phyloP scores from a whole-genome alignment of 2,329 filamentous ascomycete genomes.

The Diplodia sapinea region DNA sequence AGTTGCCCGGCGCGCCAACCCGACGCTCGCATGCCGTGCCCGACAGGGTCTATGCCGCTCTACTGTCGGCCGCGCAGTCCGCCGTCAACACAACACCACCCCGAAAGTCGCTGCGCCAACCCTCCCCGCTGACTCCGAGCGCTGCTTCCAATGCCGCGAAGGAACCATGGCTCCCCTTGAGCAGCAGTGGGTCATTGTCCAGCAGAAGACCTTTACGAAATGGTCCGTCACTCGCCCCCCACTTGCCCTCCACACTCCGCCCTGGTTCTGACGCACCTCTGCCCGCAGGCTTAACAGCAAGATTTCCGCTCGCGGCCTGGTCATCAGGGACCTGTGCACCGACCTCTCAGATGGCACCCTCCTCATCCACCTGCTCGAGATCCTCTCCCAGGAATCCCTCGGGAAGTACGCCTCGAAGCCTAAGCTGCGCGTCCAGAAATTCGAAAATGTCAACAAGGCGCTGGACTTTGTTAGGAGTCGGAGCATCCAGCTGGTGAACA shows the following conservation, averaged over 20 bases:
- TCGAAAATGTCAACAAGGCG: conserved; percentile 97
- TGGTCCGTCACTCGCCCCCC: conserved; percentile 62
- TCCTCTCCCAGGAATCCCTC: conserved; percentile 90
- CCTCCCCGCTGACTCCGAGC: conserved; percentile 15
- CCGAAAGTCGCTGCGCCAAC: neutral
- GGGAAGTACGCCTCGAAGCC: conserved; percentile 96
- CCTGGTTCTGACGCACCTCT: conserved; percentile 23
- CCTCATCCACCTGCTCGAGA: conserved; percentile 96
- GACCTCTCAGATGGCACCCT: conserved; percentile 95
- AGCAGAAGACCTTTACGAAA: conserved; percentile 99
- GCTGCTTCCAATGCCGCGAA: conserved; percentile 30
- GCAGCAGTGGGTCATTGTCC: conserved; percentile 75
- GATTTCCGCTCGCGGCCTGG: conserved; percentile 75
- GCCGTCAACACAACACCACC: conserved; percentile 27
- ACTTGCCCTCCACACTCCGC: conserved; percentile 23
- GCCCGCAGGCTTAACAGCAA: conserved; percentile 88
- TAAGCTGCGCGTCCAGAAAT: conserved; percentile 93
- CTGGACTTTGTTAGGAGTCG: conserved; percentile 90
- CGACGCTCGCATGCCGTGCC: conserved; percentile 19
- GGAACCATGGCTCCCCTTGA: conserved; percentile 56
- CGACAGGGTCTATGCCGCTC: conserved; percentile 29
- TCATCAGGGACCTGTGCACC: conserved; percentile 83
- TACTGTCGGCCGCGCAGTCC: conserved; percentile 23
- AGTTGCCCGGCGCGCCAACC: conserved; percentile 16
- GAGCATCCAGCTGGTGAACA: conserved; percentile 97